Base-by-base conservation (phyloP, 805 yeast species). In the Sugiyamaella boreocaroliniensis region DNA sequence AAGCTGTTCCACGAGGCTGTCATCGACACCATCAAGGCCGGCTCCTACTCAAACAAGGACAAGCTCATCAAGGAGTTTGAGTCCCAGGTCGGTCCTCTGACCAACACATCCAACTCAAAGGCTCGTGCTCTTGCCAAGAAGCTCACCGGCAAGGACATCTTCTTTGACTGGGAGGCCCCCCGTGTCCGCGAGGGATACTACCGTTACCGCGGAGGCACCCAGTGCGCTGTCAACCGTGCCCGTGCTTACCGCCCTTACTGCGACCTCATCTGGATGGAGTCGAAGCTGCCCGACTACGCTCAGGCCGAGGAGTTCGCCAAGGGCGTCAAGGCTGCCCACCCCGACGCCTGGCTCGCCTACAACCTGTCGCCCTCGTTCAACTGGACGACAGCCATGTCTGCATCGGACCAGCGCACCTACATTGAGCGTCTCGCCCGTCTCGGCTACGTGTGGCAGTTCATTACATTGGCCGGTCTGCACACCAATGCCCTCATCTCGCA, bases 181-280 rank as follows among this genome's bases (percentile, higher is more conserved):
- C 84, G 97, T 71, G 95, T 87, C 58, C 81, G 97, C 70, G 98
- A 92, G 76, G 98, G 98, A 63, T 87, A 86, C 81, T 92, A 92
- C 82, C 82, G 96, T 68, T 90, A 89, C 82, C 77, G 76, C 65
- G 98, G 98, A 65, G 98, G 98, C 64, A 88, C 97, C 56, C 90
- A 88, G 76, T 89, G 97, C 78, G 97, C 98, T 48, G 86, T 92
- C 50, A 92, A 89, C 84, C 84, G 98, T 70, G 97, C 95, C 57
- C 82, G 96, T 66, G 95, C 96, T 29, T 92, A 77, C 69, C 90
- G 97, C 51, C 97, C 97, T 58, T 92, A 85, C 71, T 89, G 95
- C 44, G 98, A 90, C 72, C 77, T 92, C 75, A 83, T 90, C 63
- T 92, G 98, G 98, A 90, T 92, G 97, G 98, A 92, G 77, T 85